Conservation (phyloP, 257 asterid genomes). For the Lithospermum erythrorhizon region DNA sequence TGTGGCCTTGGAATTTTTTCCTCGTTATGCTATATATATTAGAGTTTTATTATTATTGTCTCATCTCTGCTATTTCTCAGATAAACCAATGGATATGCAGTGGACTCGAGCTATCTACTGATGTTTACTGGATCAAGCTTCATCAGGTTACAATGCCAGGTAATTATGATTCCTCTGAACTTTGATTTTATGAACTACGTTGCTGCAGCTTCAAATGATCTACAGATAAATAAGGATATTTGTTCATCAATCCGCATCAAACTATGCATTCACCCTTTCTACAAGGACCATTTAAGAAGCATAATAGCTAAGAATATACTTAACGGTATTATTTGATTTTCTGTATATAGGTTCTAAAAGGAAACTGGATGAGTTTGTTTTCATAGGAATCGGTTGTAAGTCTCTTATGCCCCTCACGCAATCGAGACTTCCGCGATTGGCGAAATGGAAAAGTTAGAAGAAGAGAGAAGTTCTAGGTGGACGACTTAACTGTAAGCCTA, state of each 20-base stretch:
- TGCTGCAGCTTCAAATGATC: not conserved
- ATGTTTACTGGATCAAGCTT: constrained; percentile 83
- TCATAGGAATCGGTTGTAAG: constrained; percentile 55
- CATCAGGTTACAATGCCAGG: constrained; percentile 66
- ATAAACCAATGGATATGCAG: constrained; percentile 92
- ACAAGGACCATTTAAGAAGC: not conserved
- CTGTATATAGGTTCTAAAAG: constrained; percentile 62
- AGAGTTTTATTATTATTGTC: not conserved
- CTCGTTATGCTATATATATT: too few species aligned
- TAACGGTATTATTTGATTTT: not conserved
- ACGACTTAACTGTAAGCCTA: constrained; percentile 51
- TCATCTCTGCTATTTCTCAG: constrained; percentile 22
- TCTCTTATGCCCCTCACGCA: constrained; percentile 65
- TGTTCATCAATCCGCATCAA: too few species aligned
- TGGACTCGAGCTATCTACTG: constrained; percentile 70
- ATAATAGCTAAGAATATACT: not conserved
- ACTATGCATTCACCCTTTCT: not conserved
- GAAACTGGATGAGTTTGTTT: constrained; percentile 63
- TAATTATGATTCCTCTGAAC: constrained; percentile 14
- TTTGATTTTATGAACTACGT: too few species aligned
- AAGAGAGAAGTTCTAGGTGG: constrained; percentile 70
- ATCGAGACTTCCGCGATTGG: constrained; percentile 57
- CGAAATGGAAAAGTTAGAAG: constrained; percentile 69
- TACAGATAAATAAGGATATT: not conserved
- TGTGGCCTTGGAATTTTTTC: too few species aligned